Base-by-base conservation (phyloP, 306 rosid species). In the Parietaria judaica region DNA sequence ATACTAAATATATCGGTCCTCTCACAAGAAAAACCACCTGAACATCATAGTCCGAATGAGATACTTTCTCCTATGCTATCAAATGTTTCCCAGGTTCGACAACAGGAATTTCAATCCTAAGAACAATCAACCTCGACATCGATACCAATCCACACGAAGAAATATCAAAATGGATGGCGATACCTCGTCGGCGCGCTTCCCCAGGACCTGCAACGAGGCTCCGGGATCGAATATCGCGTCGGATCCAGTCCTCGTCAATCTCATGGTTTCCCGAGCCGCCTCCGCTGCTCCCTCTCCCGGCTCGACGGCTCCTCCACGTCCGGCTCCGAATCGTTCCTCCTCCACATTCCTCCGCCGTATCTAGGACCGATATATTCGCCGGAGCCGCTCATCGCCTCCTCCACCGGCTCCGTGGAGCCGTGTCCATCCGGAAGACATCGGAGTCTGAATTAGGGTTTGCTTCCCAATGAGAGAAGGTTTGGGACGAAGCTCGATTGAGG, bases 1-100 rank as follows among this genome's bases (percentile, higher is more conserved):
- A 90, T 63, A 87, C 97, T 34, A 90, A 75, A 82, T 90, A 90
- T 74, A 90, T 87, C 61, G 97, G 96, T 65, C 97, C 97, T 80
- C 85, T 90, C 63, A 87, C 90, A 71, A 90, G 95, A 78, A 90
- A 90, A 79, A 85, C 86, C 66, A 90, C 95, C 96, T 90, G 83
- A 34, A 59, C 66, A 68, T 65, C n/a, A n/a, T n/a, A n/a, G n/a
- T n/a, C n/a, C n/a, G n/a, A n/a, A n/a, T n/a, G n/a, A n/a, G n/a
- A n/a, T n/a, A n/a, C n/a, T n/a, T n/a, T n/a, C n/a, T n/a, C n/a
- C 54, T n/a, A 34, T 45, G 14, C 6, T 6, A 4, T 31, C n/a
- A 57, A 5, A 11, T 13, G 5, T 53, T 54, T 50, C 7, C 52
- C 48, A 2, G 1, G 43, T 14, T 59, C 14, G 36, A 12, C 45